These are phyloP conservation scores for Epichloe baconii DNA, from an alignment of 2,329 filamentous ascomycete genomes.

Conservation along the genomic window DNA sequence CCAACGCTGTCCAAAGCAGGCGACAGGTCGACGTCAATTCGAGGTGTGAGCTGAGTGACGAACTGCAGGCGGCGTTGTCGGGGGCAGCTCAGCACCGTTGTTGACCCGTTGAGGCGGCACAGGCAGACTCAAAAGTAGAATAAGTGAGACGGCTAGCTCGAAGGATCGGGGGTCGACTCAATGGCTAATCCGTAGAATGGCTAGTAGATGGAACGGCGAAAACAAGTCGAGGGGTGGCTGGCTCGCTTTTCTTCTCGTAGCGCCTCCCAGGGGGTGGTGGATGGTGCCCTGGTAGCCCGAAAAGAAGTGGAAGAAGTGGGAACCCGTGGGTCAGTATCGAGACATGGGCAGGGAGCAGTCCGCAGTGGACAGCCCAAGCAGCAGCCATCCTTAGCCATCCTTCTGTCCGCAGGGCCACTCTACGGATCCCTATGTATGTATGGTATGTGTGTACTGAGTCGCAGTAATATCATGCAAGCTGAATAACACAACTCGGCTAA, in stretches of 20 bases:
- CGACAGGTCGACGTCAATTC: background rate
- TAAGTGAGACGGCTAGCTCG: slow-evolving; percentile 2
- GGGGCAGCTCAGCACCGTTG: slow-evolving; percentile 5
- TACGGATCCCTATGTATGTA: no score
- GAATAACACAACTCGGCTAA: background rate
- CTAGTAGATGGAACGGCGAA: background rate
- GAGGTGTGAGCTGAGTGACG: slow-evolving; percentile 2
- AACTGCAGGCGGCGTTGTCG: slow-evolving; percentile 5
- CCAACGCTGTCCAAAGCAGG: background rate
- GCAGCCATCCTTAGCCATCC: no score
- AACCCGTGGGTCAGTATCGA: slow-evolving; percentile 4
- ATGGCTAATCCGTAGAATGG: background rate
- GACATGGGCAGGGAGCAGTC: background rate
- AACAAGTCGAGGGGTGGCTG: background rate
- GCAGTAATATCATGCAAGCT: background rate
- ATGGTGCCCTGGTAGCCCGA: background rate
- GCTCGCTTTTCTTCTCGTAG: background rate
- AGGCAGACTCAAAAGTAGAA: background rate
- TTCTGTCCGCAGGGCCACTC: no score
- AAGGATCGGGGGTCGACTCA: slow-evolving; percentile 1
- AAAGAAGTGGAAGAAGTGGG: slow-evolving; percentile 3
- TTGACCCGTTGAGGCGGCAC: slow-evolving; percentile 3
- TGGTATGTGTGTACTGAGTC: background rate
- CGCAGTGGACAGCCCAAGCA: no score
- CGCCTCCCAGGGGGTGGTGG: background rate